Conservation (phyloP, 2,329 filamentous ascomycete species). For the Waltergamsia citrina region DNA sequence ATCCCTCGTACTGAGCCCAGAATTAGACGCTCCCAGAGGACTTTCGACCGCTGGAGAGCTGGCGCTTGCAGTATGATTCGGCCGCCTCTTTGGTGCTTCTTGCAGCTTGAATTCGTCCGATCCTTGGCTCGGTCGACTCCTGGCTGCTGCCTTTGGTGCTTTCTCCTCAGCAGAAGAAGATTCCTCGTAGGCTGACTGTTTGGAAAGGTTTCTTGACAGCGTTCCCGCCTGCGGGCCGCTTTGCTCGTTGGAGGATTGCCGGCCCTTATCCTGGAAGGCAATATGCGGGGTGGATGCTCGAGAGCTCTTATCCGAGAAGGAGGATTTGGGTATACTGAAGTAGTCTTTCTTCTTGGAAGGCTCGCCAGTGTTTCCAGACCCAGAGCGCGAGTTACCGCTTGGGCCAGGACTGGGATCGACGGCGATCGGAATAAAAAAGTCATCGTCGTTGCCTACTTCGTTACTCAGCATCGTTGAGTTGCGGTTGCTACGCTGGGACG, state of each 20-base stretch:
- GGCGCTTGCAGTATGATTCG: constrained; percentile 7
- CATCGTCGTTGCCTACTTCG: constrained; percentile 48
- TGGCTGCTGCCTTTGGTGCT: constrained; percentile 19
- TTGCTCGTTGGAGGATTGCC: constrained; percentile 47
- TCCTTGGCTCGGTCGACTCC: constrained; percentile 8
- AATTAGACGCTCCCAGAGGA: neutral
- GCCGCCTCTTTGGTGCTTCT: constrained; percentile 63
- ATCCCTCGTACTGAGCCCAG: neutral
- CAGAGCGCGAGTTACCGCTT: constrained; percentile 43
- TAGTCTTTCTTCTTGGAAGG: constrained; percentile 46
- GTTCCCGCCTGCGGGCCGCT: constrained; percentile 43
- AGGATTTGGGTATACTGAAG: constrained; percentile 37
- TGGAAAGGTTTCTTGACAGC: constrained; percentile 37
- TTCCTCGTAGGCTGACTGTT: constrained; percentile 17
- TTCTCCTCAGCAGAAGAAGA: constrained; percentile 27
- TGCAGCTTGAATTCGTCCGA: constrained; percentile 66
- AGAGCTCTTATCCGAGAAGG: constrained; percentile 35
- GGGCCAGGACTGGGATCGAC: constrained; percentile 59
- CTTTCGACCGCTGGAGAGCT: constrained; percentile 2
- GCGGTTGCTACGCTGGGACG: constrained; percentile 68
- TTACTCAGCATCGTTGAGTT: constrained; percentile 58
- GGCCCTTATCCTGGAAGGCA: constrained; percentile 77
- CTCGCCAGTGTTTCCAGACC: constrained; percentile 36
- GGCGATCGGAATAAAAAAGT: constrained; percentile 68
- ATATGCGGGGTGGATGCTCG: constrained; percentile 71